Evolutionary conservation across 352 stramenopile genomes (phyloP).

Genomic region (Hyaloperonospora brassicae): DNA sequence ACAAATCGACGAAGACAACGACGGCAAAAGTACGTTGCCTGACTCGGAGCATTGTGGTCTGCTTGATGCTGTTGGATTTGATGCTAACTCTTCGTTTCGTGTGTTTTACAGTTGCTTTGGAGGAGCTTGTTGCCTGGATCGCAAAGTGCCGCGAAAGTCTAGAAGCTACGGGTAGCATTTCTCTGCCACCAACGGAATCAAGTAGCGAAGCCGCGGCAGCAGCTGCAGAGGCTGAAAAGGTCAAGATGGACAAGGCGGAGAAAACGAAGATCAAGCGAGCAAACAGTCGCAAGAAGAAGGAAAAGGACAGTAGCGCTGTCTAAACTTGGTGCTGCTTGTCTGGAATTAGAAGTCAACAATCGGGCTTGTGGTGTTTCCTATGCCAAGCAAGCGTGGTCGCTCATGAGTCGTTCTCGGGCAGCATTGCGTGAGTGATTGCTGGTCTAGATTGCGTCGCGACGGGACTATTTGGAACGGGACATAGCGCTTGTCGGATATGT

Average conservation of each 20-base stretch:
- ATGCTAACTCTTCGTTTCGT: slow-evolving; percentile 22
- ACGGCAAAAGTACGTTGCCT: slow-evolving; percentile 71
- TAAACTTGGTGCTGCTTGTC: slow-evolving; percentile 6
- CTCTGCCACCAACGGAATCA: slow-evolving; percentile 29
- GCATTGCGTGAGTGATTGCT: too few species aligned
- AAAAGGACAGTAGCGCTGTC: slow-evolving; percentile 21
- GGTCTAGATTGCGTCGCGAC: too few species aligned
- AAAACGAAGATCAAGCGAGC: slow-evolving; percentile 59
- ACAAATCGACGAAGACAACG: slow-evolving; percentile 88
- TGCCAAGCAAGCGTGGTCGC: too few species aligned
- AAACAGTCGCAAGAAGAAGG: slow-evolving; percentile 65
- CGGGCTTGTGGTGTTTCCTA: too few species aligned
- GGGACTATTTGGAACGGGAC: too few species aligned
- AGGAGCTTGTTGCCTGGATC: slow-evolving; percentile 89
- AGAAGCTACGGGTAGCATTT: slow-evolving; percentile 77
- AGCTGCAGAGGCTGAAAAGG: slow-evolving; percentile 21
- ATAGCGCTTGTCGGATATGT: too few species aligned
- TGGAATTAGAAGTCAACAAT: slow-evolving; percentile 3
- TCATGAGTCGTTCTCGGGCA: too few species aligned
- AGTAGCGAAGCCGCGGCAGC: slow-evolving; percentile 18
- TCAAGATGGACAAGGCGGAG: slow-evolving; percentile 24
- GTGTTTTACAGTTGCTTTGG: slow-evolving; percentile 75
- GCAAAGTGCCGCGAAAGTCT: slow-evolving; percentile 81
- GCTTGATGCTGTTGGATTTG: slow-evolving; percentile 1
- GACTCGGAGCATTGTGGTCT: slow-evolving; percentile 1